Evolutionary conservation across 495 filamentous ascomycete species (phyloP), one percentile per base, ranked within the genome.

Genomic region (Penicillium turbatum): DNA sequence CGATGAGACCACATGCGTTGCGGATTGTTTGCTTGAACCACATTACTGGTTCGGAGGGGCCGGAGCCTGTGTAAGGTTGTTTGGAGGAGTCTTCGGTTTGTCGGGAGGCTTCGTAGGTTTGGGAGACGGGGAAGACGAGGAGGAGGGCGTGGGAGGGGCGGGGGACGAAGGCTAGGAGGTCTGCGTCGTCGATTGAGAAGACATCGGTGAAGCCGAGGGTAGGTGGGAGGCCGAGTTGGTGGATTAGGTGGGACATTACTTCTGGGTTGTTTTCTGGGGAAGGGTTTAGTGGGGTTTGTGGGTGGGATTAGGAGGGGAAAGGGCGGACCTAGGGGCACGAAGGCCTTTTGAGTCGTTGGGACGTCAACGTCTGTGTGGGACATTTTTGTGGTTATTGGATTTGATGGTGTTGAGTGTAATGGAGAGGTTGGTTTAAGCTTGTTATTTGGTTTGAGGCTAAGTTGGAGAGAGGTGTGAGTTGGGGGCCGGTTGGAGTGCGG

Each of bases 1-100:
- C 90, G 69, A 93, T 91, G 42, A 89, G 78, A 1, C 91, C 92
- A 71, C 92, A 97, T 2, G 89, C 86, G 67, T 96, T 83, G 43
- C 83, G 78, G 66, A 97, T 97, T 0, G 89, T 96, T 60, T 97
- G 91, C 62, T 87, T 86, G 74, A 89, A 96, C 91, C 91, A 96
- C 45, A 91, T 78, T 3, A 88, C 84, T 0, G 85, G 86, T 49
- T 86, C 82, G 0, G 53, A 6, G 44, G 77, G 66, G 1, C 82
- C 82, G 16, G 55, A 65, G 50, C 79, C 78, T 0, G 63, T 64
- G 67, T 85, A 84, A 35, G 77, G 75, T 12, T 70, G 58, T 29
- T 80, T 70, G 3, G 62, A 54, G 31, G 75, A 68, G 68, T 93
- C 86, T 69, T 91, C 88, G 51, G 76, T 66, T 24, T 75, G 67